Evolutionary conservation across 1,139 yeast genomes (phyloP), one percentile per base, ranked within the genome.

Genomic region (Sugiyamaella castrensis): DNA sequence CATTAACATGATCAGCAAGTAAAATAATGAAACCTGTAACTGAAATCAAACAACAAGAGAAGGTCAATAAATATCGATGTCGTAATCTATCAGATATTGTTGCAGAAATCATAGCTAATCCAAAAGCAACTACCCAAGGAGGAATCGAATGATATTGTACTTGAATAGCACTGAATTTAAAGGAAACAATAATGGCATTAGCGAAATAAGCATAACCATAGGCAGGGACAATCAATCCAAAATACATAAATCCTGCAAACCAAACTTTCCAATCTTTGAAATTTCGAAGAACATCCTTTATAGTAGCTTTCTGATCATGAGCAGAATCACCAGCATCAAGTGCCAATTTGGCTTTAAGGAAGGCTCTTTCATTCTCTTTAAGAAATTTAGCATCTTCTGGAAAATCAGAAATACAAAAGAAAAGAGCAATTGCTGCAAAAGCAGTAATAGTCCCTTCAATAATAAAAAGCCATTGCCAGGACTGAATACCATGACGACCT

Each of bases 381-480:
- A 76, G 57, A 59, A 71, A 75, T 52, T 66, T 62, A n/a, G 77
- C 83, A 62, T 70, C 83, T 76, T 78, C 83, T 35, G 89, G 89
- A 75, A 82, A 81, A 64, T 87, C 92, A 10, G 94, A 83, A 56
- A 87, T 74, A 35, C 76, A 66, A 62, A 84, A 82, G 66, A 68
- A 85, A 52, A 85, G 72, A n/a, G 83, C 52, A 33, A 82, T 53
- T 0, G 87, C 82, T 35, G 82, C 65, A 30, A 82, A 83, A 37
- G 77, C 76, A 27, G 95, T 86, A 58, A 83, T 71, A 5, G 81
- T 71, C 48, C 92, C 92, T 63, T 85, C 92, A 55, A 85, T 76
- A 55, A 84, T 76, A 65, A 81, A 85, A 52, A 85, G 73, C 85
- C 87, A 84, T 65, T 80, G 74, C 92, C 91, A 84, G n/a, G 84